These are phyloP conservation scores for Boechera retrofracta DNA, from an alignment of 345 rosid species.

Conservation along the genomic window DNA sequence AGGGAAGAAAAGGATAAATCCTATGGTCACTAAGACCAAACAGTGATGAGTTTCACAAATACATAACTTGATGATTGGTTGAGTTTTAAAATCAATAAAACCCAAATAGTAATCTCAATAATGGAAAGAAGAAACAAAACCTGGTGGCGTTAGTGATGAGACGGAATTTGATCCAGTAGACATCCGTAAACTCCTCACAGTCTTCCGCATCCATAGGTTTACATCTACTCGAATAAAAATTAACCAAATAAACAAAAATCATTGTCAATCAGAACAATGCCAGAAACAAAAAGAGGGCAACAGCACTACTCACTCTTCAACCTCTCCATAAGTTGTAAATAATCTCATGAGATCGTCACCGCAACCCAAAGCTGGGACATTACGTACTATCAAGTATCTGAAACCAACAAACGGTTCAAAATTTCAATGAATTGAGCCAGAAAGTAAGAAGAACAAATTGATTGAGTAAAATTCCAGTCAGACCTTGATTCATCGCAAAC, in stretches of 20 bases:
- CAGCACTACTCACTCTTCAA: slow-evolving; percentile 71
- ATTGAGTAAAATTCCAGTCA: background rate
- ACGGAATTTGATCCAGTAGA: slow-evolving; percentile 79
- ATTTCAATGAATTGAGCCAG: background rate
- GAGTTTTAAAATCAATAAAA: background rate
- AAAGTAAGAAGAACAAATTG: background rate
- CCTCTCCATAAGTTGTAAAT: slow-evolving; percentile 73
- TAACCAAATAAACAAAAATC: background rate
- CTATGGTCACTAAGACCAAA: background rate
- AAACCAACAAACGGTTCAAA: slow-evolving; percentile 14
- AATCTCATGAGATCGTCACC: slow-evolving; percentile 80
- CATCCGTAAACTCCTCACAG: slow-evolving; percentile 78
- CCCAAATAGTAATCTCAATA: background rate
- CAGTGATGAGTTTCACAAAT: slow-evolving; percentile 10
- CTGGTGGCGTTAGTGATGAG: slow-evolving; percentile 78
- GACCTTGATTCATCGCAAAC: slow-evolving; percentile 89
- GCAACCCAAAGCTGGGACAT: slow-evolving; percentile 93
- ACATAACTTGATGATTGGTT: background rate
- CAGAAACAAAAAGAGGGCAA: background rate
- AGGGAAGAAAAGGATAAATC: background rate
- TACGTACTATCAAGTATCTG: slow-evolving; percentile 82
- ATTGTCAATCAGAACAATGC: background rate
- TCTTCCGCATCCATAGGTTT: slow-evolving; percentile 97
- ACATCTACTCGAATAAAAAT: slow-evolving; percentile 49
- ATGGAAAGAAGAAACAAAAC: slow-evolving; percentile 40